Evolutionary conservation across 257 asterid genomes (phyloP).

Genomic region (Solanum bulbocastanum): DNA sequence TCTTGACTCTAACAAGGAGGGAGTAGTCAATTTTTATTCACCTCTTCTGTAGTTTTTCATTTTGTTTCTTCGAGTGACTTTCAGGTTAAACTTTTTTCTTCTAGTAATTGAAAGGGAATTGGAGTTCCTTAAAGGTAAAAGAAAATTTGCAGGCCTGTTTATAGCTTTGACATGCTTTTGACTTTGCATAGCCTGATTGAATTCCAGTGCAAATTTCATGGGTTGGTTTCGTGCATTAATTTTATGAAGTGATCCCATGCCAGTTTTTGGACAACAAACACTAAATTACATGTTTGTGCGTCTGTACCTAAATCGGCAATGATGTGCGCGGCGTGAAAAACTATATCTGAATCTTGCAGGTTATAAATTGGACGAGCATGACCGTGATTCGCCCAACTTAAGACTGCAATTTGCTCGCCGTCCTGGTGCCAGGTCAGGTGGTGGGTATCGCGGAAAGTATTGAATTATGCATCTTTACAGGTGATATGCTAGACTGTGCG

Average conservation of each 20-base stretch:
- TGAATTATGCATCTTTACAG: slow-evolving; percentile 31
- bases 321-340: not conserved
- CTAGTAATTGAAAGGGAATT: not conserved
- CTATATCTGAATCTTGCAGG: slow-evolving; percentile 58
- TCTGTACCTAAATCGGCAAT: not conserved
- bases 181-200: not conserved
- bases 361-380: slow-evolving; percentile 52
- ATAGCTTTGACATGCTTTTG: not conserved
- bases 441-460: slow-evolving; percentile 39
- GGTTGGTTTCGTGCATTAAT: not conserved
- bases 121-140: not conserved
- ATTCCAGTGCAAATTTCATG: not conserved
- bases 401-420: slow-evolving; percentile 55
- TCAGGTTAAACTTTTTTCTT: not conserved
- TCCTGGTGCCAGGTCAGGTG: slow-evolving; percentile 62
- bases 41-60: not conserved
- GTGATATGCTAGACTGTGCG: slow-evolving; percentile 33
- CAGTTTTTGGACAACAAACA: not conserved
- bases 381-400: slow-evolving; percentile 36
- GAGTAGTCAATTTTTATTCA: not conserved
- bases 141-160: not conserved
- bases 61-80: not conserved
- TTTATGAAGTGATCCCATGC: not conserved
- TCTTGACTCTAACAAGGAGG: not conserved
- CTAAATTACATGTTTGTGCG: not conserved